phyloP scores from a whole-genome alignment of 2,329 filamentous ascomycete genomes.

The Xylariaceae sp. region DNA sequence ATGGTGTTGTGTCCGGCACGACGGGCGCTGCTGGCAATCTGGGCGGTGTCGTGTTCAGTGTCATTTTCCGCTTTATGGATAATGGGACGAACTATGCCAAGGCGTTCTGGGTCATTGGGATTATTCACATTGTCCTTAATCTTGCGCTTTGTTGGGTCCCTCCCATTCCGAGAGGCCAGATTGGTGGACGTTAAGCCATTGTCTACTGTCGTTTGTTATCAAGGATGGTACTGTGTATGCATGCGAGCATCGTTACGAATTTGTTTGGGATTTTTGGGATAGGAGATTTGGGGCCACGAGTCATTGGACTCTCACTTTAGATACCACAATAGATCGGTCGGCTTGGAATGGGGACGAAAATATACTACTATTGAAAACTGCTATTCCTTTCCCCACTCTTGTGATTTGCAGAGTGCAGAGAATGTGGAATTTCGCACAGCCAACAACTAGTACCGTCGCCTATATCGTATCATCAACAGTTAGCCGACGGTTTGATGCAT shows the following conservation, averaged over 20 bases:
- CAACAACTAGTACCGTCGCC: too few species aligned
- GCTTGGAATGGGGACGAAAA: not conserved
- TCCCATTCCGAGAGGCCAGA: slow-evolving; percentile 54
- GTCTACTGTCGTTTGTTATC: not conserved
- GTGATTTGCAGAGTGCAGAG: too few species aligned
- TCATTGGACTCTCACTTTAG: not conserved
- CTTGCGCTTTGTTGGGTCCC: slow-evolving; percentile 56
- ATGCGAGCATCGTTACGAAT: not conserved
- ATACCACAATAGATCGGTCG: not conserved
- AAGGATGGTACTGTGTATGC: not conserved
- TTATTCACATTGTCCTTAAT: slow-evolving; percentile 70
- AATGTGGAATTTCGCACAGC: too few species aligned
- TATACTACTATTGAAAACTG: not conserved
- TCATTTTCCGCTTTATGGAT: slow-evolving; percentile 73
- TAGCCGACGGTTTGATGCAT: too few species aligned
- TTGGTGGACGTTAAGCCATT: slow-evolving; percentile 40
- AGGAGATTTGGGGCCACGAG: not conserved
- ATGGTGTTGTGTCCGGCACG: slow-evolving; percentile 73
- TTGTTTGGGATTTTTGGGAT: not conserved
- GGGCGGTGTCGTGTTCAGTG: slow-evolving; percentile 79
- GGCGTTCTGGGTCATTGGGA: slow-evolving; percentile 79
- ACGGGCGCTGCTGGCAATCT: slow-evolving; percentile 81
- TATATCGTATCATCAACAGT: too few species aligned
- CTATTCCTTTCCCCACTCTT: too few species aligned
- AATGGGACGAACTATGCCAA: slow-evolving; percentile 64